These are phyloP conservation scores for Zoysia pacifica DNA, from an alignment of 176 grass and related monocot species.

Conservation along the genomic window DNA sequence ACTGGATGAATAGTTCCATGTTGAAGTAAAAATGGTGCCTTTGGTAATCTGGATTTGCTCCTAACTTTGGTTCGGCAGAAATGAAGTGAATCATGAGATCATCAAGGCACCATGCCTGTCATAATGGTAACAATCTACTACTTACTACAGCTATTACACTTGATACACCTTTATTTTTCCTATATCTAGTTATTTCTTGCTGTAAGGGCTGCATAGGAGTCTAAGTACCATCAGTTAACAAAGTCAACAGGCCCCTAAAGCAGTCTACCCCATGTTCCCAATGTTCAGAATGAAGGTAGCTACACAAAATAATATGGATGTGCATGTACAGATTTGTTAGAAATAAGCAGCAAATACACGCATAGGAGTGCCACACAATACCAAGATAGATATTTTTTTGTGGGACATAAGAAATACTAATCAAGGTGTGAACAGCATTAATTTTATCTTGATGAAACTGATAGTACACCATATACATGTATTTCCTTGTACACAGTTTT, in stretches of 20 bases:
- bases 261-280: background rate
- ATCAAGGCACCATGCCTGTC: constrained; percentile 33
- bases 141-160: constrained; percentile 28
- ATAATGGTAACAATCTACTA: constrained; percentile 44
- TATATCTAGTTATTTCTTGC: background rate
- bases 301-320: background rate
- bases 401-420: no score
- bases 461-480: no score
- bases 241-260: background rate
- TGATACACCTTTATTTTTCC: constrained; percentile 12
- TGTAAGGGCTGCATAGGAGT: background rate
- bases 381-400: background rate
- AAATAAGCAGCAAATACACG: background rate
- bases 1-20: constrained; percentile 61
- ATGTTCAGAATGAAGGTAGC: background rate
- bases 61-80: constrained; percentile 46
- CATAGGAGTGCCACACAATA: background rate
- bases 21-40: constrained; percentile 52
- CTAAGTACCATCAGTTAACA: background rate
- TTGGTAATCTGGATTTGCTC: constrained; percentile 51
- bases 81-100: constrained; percentile 42
- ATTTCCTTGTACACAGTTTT: no score
- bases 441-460: no score
- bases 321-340: background rate
- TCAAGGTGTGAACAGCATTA: no score